Evolutionary conservation across 768 basidiomycete genomes (phyloP).

Genomic region (Boletellus sp.): DNA sequence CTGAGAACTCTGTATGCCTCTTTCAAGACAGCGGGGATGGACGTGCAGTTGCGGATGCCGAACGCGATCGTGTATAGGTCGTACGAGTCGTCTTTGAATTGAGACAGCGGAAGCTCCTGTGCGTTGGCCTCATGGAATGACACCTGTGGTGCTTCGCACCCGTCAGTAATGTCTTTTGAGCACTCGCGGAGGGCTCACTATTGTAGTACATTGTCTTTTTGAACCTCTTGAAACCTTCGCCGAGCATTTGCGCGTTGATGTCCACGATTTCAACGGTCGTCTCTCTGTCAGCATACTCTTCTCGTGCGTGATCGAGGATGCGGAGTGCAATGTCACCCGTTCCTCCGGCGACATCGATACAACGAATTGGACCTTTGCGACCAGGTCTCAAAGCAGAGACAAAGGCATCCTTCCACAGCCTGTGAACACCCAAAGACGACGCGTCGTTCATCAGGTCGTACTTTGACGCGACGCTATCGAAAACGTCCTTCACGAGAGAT

Average conservation of each 20-base stretch:
- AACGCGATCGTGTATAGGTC: conserved; percentile 99
- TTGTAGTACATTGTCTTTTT: conserved; percentile 98
- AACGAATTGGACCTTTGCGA: conserved; percentile 66
- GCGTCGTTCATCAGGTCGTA: conserved; percentile 99
- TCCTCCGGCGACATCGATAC: conserved; percentile 95
- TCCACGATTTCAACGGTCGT: conserved; percentile 88
- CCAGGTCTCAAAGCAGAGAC: conserved; percentile 75
- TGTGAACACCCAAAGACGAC: conserved; percentile 93
- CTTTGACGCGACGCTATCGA: conserved; percentile 90
- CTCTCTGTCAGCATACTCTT: conserved; percentile 86
- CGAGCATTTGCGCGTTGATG: conserved; percentile 93
- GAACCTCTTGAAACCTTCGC: conserved; percentile 85
- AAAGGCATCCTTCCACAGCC: conserved; percentile 95
- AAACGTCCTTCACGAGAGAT: conserved; percentile 85
- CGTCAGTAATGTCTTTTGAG: conserved; percentile 2
- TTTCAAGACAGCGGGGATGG: conserved; percentile 77
- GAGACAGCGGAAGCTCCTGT: conserved; percentile 61
- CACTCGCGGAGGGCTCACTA: conserved; percentile 49
- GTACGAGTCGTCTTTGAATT: conserved; percentile 79
- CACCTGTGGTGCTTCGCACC: conserved; percentile 75
- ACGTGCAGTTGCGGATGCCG: conserved; percentile 96
- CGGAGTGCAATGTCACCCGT: conserved; percentile 96
- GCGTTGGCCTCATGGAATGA: conserved; percentile 93
- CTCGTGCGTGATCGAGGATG: conserved; percentile 86
- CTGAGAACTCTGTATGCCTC: conserved; percentile 94